These are phyloP conservation scores for Mycosphaerella arachidis DNA, from an alignment of 2,329 filamentous ascomycete genomes.

Conservation along the genomic window DNA sequence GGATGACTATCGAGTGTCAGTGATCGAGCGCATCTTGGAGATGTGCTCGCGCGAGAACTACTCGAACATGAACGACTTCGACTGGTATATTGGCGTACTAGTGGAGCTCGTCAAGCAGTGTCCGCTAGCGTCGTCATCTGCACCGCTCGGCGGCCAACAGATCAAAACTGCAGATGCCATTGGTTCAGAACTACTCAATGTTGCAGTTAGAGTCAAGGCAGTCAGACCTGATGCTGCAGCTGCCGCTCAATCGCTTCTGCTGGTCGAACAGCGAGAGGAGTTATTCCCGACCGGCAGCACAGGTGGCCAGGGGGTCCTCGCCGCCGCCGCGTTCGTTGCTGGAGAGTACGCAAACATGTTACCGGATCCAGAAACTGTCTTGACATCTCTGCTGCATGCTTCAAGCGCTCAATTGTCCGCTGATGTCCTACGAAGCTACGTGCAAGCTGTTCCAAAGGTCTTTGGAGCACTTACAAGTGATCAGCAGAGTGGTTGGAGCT, in stretches of 20 bases:
- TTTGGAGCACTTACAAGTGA: conserved; percentile 68
- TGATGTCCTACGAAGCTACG: conserved; percentile 67
- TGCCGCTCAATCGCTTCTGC: conserved; percentile 71
- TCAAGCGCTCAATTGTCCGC: conserved; percentile 56
- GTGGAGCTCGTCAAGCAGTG: conserved; percentile 73
- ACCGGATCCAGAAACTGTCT: conserved; percentile 62
- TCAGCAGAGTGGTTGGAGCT: conserved; percentile 63
- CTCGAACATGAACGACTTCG: conserved; percentile 79
- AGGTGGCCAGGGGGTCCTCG: conserved; percentile 60
- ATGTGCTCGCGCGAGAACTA: conserved; percentile 93
- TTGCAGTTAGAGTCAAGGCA: conserved; percentile 85
- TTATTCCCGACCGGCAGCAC: conserved; percentile 50
- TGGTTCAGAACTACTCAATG: conserved; percentile 79
- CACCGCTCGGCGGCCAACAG: conserved; percentile 15
- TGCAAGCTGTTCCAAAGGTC: conserved; percentile 83
- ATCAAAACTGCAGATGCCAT: conserved; percentile 62
- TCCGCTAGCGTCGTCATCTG: conserved; percentile 43
- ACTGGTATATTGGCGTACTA: conserved; percentile 93
- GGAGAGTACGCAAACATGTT: conserved; percentile 82
- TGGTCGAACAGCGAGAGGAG: conserved; percentile 58
- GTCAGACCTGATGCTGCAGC: conserved; percentile 75
- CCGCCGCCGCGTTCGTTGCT: conserved; percentile 75
- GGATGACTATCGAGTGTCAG: conserved; percentile 77
- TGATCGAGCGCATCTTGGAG: conserved; percentile 74
- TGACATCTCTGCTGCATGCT: conserved; percentile 69